Conservation (phyloP, 768 basidiomycete genomes). For the Xanthoconium purpureum region DNA sequence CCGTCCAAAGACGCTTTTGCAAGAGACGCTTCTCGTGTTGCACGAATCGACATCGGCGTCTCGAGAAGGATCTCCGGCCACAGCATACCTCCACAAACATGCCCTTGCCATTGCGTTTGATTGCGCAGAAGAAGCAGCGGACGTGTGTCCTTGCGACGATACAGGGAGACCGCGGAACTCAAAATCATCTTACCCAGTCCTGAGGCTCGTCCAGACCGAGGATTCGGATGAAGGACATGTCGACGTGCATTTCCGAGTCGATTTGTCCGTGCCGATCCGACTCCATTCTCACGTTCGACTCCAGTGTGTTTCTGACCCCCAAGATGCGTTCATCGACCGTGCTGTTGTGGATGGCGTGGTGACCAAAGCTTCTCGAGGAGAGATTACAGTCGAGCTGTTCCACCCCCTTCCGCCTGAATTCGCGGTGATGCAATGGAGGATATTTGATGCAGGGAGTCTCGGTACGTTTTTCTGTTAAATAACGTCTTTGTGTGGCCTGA, state of each 20-base stretch:
- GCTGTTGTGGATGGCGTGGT: slow-evolving; percentile 61
- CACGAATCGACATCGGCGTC: slow-evolving; percentile 42
- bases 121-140: slow-evolving; percentile 62
- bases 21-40: slow-evolving; percentile 60
- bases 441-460: slow-evolving; percentile 60
- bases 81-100: slow-evolving; percentile 51
- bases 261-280: slow-evolving; percentile 46
- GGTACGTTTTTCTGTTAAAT: slow-evolving; percentile 35
- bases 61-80: slow-evolving; percentile 23
- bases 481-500: slow-evolving; percentile 2
- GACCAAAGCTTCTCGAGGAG: slow-evolving; percentile 48
- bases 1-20: slow-evolving; percentile 48
- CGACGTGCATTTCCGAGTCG: slow-evolving; percentile 54
- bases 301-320: slow-evolving; percentile 53
- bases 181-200: slow-evolving; percentile 35
- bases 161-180: slow-evolving; percentile 47
- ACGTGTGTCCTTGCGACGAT: slow-evolving; percentile 67
- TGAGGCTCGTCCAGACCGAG: slow-evolving; percentile 22
- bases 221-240: slow-evolving; percentile 35
- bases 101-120: slow-evolving; percentile 59
- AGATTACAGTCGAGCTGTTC: slow-evolving; percentile 50
- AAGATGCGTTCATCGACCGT: slow-evolving; percentile 45
- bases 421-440: slow-evolving; percentile 57
- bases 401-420: slow-evolving; percentile 63
- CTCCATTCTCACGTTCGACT: slow-evolving; percentile 67